Evolutionary conservation across 129 eudicot genomes (phyloP).

Genomic region (Flaveria trinervia): DNA sequence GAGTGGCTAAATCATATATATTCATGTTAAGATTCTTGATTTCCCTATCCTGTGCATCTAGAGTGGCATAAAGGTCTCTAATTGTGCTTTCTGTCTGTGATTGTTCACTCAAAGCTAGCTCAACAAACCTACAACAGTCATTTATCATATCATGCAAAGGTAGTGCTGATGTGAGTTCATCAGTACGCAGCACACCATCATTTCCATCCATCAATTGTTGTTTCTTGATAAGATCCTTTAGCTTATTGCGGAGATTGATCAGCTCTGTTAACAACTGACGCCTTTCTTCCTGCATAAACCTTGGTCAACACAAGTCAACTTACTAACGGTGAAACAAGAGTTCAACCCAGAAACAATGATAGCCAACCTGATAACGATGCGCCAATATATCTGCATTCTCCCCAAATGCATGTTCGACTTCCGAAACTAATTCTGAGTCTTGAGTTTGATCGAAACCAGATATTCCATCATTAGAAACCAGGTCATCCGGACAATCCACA

Average conservation of each 20-base stretch:
- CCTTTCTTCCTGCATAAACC: conserved; percentile 65
- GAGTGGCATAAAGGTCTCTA: conserved; percentile 41
- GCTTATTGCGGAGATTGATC: conserved; percentile 44
- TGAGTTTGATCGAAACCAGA: conserved; percentile 6
- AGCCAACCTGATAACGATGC: conserved; percentile 56
- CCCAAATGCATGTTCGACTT: conserved; percentile 36
- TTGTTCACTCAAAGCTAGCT: conserved; percentile 38
- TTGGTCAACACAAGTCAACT: conserved; percentile 21
- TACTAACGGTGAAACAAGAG: conserved; percentile 8
- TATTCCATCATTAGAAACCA: conserved; percentile 39
- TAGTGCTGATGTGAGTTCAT: conserved; percentile 21
- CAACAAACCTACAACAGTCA: conserved; percentile 50
- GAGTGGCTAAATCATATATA: conserved; percentile 49
- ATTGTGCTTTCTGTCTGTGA: conserved; percentile 41
- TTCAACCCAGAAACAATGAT: conserved; percentile 10
- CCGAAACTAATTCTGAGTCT: too few species aligned
- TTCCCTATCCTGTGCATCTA: conserved; percentile 53
- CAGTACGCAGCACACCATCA: conserved; percentile 15
- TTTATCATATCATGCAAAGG: conserved; percentile 55
- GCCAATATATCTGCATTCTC: conserved; percentile 43
- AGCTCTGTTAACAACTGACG: conserved; percentile 44
- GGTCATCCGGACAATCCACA: conserved; percentile 90
- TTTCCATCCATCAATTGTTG: conserved; percentile 23
- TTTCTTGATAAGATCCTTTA: conserved; percentile 41
- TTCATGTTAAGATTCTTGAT: conserved; percentile 51